A percentile compares a stretch with the other conserved stretches of the same genome.
Conservation (phyloP, 2,329 filamentous ascomycete species). For the Diaporthe citriasiana region DNA sequence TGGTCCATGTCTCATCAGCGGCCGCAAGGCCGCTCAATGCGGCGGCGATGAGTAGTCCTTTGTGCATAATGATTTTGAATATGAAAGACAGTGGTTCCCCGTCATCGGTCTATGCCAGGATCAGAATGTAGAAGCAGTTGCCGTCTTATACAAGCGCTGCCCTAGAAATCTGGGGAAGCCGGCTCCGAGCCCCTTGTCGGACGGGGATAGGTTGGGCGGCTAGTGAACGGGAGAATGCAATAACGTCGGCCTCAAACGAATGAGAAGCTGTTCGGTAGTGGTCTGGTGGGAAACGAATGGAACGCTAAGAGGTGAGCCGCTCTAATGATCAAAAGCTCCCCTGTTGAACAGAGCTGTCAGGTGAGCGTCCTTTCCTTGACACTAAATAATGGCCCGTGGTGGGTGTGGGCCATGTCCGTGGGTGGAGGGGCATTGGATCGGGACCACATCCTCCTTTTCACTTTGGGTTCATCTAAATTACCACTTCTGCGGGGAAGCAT, state of each 20-base stretch:
- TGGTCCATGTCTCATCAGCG: slow-evolving; percentile 52
- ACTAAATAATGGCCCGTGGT: slow-evolving; percentile 12
- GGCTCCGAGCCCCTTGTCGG: slow-evolving; percentile 22
- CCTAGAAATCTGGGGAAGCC: slow-evolving; percentile 6
- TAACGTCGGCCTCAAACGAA: slow-evolving; percentile 15
- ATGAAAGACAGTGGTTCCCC: neutral
- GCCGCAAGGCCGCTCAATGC: slow-evolving; percentile 16
- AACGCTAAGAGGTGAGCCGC: slow-evolving; percentile 2
- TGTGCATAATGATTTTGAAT: slow-evolving; percentile 12
- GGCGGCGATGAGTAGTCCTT: neutral
- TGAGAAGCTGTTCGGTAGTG: slow-evolving; percentile 25
- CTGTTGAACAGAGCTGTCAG: slow-evolving; percentile 1
- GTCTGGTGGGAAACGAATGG: slow-evolving; percentile 15
- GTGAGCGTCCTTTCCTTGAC: slow-evolving; percentile 9
- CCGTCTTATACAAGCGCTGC: neutral
- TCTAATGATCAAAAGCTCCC: neutral
- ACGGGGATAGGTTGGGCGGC: neutral
- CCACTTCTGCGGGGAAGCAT: slow-evolving; percentile 10
- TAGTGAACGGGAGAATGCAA: slow-evolving; percentile 7
- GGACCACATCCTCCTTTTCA: slow-evolving; percentile 26
- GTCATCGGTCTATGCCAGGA: neutral
- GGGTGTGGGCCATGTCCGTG: neutral
- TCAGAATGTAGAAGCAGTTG: neutral
- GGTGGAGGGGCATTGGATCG: slow-evolving; percentile 25
- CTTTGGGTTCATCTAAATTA: slow-evolving; percentile 24